Conservation (phyloP, 2,329 filamentous ascomycete species). For the Verticillium alfalfae region DNA sequence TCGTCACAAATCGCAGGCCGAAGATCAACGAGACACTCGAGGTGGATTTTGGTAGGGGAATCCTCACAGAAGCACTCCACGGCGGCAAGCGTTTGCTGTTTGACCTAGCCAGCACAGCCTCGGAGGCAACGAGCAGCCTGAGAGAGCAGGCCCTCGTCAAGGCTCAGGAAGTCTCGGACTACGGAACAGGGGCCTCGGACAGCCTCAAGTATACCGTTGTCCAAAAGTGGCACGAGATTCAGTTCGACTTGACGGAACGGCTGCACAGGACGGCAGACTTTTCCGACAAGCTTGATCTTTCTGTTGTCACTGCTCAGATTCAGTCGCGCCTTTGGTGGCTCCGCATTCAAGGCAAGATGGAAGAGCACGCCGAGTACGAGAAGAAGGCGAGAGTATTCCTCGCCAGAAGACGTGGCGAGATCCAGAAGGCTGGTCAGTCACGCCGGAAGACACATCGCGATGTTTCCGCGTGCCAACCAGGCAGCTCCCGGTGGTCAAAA, state of each 20-base stretch:
- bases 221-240: conserved; percentile 18
- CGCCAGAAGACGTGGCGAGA: conserved; percentile 24
- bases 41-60: conserved; percentile 51
- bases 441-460: not conserved
- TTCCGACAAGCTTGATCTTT: conserved; percentile 34
- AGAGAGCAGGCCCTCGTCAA: conserved; percentile 11
- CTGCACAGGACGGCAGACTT: conserved; percentile 27
- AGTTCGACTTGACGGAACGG: conserved; percentile 24
- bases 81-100: conserved; percentile 23
- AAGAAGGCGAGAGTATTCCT: conserved; percentile 39
- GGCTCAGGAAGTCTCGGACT: conserved; percentile 1
- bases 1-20: conserved; percentile 53
- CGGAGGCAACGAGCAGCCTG: conserved; percentile 26
- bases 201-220: conserved; percentile 4
- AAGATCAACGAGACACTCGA: conserved; percentile 56
- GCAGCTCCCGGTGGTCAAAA: conserved; percentile 11
- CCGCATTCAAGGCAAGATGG: conserved; percentile 41
- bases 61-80: conserved; percentile 37
- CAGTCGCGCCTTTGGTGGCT: conserved; percentile 53
- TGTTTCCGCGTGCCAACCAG: conserved; percentile 8
- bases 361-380: conserved; percentile 40
- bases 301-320: conserved; percentile 48
- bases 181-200: conserved; percentile 1
- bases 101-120: conserved; percentile 31
- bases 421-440: conserved; percentile 21